Evolutionary conservation across 257 asterid genomes (phyloP), one percentile per base, ranked within the genome.

Genomic region (Solanum peruvianum): DNA sequence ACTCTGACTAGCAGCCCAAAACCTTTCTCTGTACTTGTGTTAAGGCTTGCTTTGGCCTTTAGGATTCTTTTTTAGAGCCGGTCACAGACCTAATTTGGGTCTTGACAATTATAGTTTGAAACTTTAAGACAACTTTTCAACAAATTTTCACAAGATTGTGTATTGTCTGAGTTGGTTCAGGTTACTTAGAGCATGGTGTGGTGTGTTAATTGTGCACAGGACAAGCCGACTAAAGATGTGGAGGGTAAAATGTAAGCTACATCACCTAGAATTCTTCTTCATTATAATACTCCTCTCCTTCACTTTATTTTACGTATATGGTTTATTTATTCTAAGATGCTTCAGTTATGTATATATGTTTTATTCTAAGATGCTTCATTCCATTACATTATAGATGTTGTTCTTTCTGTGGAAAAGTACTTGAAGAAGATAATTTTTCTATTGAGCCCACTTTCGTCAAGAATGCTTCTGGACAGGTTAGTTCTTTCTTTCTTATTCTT

Each of bases 401-500:
- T 93, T 78, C 90, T 9, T n/a, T 58, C 44, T 95, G 98, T 85
- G 98, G 97, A 86, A 91, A 88, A 90, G 97, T 95, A 86, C 90
- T 93, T 6, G 92, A 89, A 4, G 95, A 93, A 88, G 96, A 93
- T 67, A 89, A 87, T 82, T 95, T 93, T 64, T 81, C 94, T 2
- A 86, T 84, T 84, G 97, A 94, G 89, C 91, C 93, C 78, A 86
- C 92, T 23, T 95, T 95, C 90, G 89, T 89, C 5, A 95, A 95
- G 90, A 86, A 88, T 77, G 91, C 96, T 0, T 90, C 88, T 15
- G 96, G 98, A 86, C 97, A 93, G 96, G 97, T 95, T 84, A 88
- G 90, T 35, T 83, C 81, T 35, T 41, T 49, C 31, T 86, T 58
- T 69, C 78, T 35, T 73, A 7, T 23, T 58, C 67, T 71, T 73